phyloP scores from a whole-genome alignment of 345 rosid genomes.

The Psidium guajava region DNA sequence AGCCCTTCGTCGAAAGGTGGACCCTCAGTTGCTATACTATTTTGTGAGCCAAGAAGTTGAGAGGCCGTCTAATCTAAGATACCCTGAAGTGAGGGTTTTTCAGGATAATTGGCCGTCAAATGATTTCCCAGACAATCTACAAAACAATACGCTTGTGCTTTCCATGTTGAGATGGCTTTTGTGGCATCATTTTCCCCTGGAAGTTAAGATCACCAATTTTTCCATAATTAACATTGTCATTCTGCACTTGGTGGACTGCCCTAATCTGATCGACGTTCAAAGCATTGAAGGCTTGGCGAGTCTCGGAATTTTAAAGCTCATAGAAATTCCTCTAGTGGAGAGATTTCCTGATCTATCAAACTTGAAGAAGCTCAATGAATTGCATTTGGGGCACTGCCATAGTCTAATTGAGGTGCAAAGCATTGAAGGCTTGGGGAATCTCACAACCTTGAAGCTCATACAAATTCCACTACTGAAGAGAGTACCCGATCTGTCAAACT shows the following conservation, averaged over 20 bases:
- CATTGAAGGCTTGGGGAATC: not conserved
- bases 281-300: not conserved
- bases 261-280: not conserved
- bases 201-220: not conserved
- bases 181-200: not conserved
- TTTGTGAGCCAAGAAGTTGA: not conserved
- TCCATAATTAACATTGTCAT: not conserved
- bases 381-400: not conserved
- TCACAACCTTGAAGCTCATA: not conserved
- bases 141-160: not conserved
- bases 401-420: not conserved
- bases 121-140: conserved; percentile 4
- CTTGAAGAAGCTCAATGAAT: not conserved
- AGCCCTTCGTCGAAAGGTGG: not conserved
- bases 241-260: not conserved
- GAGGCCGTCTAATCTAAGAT: not conserved
- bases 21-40: not conserved
- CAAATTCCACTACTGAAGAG: not conserved
- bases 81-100: not conserved
- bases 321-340: too few species aligned
- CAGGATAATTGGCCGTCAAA: not conserved
- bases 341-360: not conserved
- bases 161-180: not conserved
- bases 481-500: not conserved
- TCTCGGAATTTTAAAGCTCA: too few species aligned